Conservation (phyloP, 1,139 yeast genomes). For the Yamadazyma atlantica region DNA sequence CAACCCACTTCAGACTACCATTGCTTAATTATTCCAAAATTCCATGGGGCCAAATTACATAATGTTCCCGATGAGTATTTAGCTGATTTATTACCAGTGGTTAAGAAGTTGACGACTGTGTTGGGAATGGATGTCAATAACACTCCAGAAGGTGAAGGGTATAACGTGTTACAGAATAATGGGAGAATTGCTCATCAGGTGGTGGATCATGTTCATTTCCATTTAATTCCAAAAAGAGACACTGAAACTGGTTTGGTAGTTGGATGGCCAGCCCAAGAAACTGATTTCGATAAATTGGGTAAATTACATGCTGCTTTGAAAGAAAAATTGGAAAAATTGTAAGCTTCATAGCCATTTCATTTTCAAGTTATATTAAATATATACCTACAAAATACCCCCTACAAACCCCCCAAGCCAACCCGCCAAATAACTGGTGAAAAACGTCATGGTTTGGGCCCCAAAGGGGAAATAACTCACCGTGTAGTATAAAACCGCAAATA, state of each 20-base stretch:
- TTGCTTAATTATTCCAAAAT: constrained; percentile 83
- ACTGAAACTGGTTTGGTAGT: constrained; percentile 71
- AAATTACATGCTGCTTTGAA: constrained; percentile 61
- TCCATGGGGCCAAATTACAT: constrained; percentile 90
- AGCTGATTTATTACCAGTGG: constrained; percentile 80
- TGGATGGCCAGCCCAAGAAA: constrained; percentile 89
- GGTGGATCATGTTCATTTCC: constrained; percentile 96
- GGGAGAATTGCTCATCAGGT: constrained; percentile 92
- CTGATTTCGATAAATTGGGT: constrained; percentile 70
- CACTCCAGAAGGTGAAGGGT: constrained; percentile 74
- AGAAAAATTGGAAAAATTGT: constrained; percentile 46
- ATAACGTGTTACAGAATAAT: constrained; percentile 88
- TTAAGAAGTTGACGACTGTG: constrained; percentile 78
- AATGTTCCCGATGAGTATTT: constrained; percentile 88
- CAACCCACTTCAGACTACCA: constrained; percentile 91
- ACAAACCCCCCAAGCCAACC: constrained; percentile 70
- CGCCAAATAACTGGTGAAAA: constrained; percentile 76
- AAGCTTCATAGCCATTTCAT: not conserved
- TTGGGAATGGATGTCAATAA: constrained; percentile 58
- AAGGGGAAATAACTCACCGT: constrained; percentile 92
- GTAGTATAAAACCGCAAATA: constrained; percentile 84
- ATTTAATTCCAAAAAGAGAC: constrained; percentile 85
- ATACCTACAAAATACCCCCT: constrained; percentile 36
- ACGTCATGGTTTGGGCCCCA: constrained; percentile 84
- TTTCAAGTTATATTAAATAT: not conserved